Evolutionary conservation across 768 basidiomycete genomes (phyloP).

Genomic region (Favolaschia claudopus): DNA sequence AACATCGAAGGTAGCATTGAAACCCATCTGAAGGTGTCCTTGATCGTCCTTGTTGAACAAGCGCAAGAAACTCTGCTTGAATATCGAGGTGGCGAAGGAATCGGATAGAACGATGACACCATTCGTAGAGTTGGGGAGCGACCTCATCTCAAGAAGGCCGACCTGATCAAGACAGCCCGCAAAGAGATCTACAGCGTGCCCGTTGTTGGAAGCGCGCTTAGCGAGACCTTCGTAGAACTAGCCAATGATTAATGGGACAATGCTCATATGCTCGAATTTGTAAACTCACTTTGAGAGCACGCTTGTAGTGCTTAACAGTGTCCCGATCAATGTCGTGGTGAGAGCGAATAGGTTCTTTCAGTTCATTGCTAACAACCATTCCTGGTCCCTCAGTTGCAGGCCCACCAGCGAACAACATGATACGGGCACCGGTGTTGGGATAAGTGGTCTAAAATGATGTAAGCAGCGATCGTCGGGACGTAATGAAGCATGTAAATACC

Average conservation of each 20-base stretch:
- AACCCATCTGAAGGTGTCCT: constrained; percentile 94
- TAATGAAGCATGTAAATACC: constrained; percentile 42
- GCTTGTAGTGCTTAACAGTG: constrained; percentile 96
- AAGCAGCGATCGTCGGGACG: neutral
- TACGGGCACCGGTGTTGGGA: constrained; percentile 93
- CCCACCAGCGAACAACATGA: constrained; percentile 96
- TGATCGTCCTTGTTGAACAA: constrained; percentile 93
- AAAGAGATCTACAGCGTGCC: constrained; percentile 94
- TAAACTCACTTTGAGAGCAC: constrained; percentile 84
- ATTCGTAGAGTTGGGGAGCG: constrained; percentile 93
- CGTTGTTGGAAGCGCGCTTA: constrained; percentile 92
- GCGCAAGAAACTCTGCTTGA: constrained; percentile 97
- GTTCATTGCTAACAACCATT: constrained; percentile 93
- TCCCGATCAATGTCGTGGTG: constrained; percentile 99
- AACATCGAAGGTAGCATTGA: constrained; percentile 98
- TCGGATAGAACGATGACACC: constrained; percentile 96
- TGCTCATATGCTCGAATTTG: neutral
- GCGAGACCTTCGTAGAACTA: constrained; percentile 97
- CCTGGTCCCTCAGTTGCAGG: constrained; percentile 97
- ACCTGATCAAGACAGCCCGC: constrained; percentile 98
- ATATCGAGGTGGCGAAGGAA: constrained; percentile 96
- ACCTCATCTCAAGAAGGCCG: constrained; percentile 97
- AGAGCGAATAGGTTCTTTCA: constrained; percentile 96
- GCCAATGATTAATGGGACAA: constrained; percentile 11
- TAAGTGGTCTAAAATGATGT: constrained; percentile 69